Conservation (phyloP, 2,329 filamentous ascomycete genomes). For the Fusarium protoensiforme region DNA sequence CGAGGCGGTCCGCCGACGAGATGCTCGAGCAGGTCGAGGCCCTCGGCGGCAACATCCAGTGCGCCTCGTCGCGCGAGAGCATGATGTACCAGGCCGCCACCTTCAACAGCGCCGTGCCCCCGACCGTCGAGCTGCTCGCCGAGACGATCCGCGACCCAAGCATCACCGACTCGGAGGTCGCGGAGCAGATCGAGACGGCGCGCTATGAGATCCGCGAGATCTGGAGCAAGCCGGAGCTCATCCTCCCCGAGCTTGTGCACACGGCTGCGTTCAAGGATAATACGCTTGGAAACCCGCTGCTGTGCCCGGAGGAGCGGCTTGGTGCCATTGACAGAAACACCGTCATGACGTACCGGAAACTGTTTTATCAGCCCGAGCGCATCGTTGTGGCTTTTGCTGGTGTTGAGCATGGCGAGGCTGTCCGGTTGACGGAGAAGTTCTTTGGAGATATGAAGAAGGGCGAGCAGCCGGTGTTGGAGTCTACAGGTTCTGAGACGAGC, state of each 20-base stretch:
- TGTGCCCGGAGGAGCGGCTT: slow-evolving; percentile 89
- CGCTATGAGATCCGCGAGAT: slow-evolving; percentile 97
- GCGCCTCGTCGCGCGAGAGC: slow-evolving; percentile 92
- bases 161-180: slow-evolving; percentile 88
- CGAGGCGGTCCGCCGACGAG: slow-evolving; percentile 76
- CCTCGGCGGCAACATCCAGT: slow-evolving; percentile 95
- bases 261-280: slow-evolving; percentile 97
- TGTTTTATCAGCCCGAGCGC: slow-evolving; percentile 89
- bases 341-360: slow-evolving; percentile 80
- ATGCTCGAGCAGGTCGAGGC: slow-evolving; percentile 91
- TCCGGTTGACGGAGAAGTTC: slow-evolving; percentile 81
- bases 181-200: slow-evolving; percentile 88
- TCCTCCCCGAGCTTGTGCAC: slow-evolving; percentile 93
- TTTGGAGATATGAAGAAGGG: slow-evolving; percentile 88
- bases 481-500: slow-evolving; percentile 69
- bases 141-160: slow-evolving; percentile 91
- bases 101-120: slow-evolving; percentile 91
- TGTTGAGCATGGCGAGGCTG: slow-evolving; percentile 82
- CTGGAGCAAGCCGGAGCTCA: slow-evolving; percentile 96
- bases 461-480: slow-evolving; percentile 60
- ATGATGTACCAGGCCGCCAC: slow-evolving; percentile 99
- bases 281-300: slow-evolving; percentile 90
- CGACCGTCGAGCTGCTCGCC: slow-evolving; percentile 84
- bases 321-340: slow-evolving; percentile 77
- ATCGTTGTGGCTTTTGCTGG: slow-evolving; percentile 97